Evolutionary conservation across 495 filamentous ascomycete species (phyloP), one percentile per base, ranked within the genome.

Genomic region (Rusavskia elegans): DNA sequence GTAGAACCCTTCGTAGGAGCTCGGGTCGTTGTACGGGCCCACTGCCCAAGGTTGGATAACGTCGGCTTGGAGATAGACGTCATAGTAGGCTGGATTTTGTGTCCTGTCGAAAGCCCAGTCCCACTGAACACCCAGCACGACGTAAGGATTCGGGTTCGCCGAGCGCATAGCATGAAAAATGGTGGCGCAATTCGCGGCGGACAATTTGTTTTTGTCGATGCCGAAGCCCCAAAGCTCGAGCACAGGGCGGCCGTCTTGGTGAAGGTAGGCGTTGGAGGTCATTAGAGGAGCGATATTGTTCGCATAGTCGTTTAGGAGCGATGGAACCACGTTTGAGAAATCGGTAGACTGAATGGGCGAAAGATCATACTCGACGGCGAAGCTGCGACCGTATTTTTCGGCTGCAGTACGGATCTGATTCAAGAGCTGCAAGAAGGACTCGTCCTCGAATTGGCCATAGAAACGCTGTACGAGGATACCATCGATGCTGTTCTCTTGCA

Each of bases 21-120:
- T 51, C 32, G 56, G 51, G 29, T 52, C 55, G 30, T 54, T 54
- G 38, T 63, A 65, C 2, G 59, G 45, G 23, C 63, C 63, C 13
- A 65, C 63, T 0, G 63, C 61, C 63, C 63, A 65, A 0, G 63
- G 63, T 13, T 63, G 61, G 21, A 65, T 55, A 54, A 63, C 58
- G 27, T 65, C 58, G 14, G 61, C 63, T 20, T 61, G 57, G 13
- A 49, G 53, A 48, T 65, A 65, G 4, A 61, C 61, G 1, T 55
- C 38, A 8, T 57, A 59, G 55, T 52, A 65, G 0, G 55, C 46
- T 4, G 56, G 59, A 39, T 65, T 48, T n/a, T 57, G 35, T 0
- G 54, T 55, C 5, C 61, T 23, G 29, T 65, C 63, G 1, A 57
- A 55, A 16, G 59, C 60, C 60, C 60, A 45, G 21, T 45, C 41